These are phyloP conservation scores for Lizonia empirigonia DNA, from an alignment of 2,329 filamentous ascomycete genomes.

Conservation along the genomic window DNA sequence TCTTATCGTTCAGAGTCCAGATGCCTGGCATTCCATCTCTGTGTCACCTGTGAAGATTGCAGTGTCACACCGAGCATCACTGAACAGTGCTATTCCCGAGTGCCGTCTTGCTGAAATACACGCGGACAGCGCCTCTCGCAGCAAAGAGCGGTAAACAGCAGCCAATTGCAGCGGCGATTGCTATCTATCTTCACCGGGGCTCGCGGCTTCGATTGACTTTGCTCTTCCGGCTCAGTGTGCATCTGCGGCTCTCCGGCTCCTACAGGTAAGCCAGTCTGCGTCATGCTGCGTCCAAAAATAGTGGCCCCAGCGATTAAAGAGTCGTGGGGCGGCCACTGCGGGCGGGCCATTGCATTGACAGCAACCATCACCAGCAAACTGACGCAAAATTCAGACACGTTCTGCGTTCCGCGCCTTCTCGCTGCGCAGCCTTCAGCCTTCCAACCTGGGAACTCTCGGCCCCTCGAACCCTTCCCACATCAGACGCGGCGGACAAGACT, in stretches of 20 bases:
- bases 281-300: conserved; percentile 28
- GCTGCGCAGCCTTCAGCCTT: background rate
- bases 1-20: conserved; percentile 13
- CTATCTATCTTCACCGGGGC: conserved; percentile 26
- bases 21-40: conserved; percentile 4
- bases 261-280: conserved; percentile 33
- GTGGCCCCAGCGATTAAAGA: conserved; percentile 9
- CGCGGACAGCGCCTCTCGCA: conserved; percentile 11
- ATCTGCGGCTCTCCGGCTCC: conserved; percentile 19
- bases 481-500: conserved; percentile 11
- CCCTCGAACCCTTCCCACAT: conserved; percentile 4
- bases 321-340: background rate
- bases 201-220: conserved; percentile 1
- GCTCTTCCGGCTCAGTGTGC: conserved; percentile 9
- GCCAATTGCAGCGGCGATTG: conserved; percentile 37
- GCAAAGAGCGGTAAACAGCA: conserved; percentile 38
- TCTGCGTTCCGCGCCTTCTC: conserved; percentile 10
- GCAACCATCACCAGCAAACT: conserved; percentile 11
- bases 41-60: conserved; percentile 24
- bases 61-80: conserved; percentile 24
- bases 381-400: conserved; percentile 11
- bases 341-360: conserved; percentile 1
- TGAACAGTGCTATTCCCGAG: conserved; percentile 2
- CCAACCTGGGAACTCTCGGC: no score
- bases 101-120: background rate